Conservation (phyloP, 805 yeast genomes). For the Sugiyamaella chiloensis region DNA sequence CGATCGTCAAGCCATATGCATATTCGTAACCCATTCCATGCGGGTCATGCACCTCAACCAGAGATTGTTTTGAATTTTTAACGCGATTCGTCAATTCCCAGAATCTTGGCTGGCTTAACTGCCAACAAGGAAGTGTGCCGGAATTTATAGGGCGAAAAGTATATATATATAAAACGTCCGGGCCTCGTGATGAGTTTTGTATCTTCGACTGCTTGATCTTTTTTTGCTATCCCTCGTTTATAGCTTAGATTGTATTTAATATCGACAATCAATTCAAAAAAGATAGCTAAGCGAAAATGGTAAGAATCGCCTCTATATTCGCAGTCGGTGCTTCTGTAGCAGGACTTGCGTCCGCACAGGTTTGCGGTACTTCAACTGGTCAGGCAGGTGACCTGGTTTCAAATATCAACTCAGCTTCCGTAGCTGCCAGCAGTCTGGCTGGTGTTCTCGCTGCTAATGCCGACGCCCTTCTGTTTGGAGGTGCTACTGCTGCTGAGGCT, state of each 20-base stretch:
- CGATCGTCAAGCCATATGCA: neutral
- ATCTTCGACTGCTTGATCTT: no score
- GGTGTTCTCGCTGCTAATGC: slow-evolving; percentile 3
- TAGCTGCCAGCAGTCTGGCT: slow-evolving; percentile 12
- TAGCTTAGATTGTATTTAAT: no score
- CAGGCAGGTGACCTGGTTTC: slow-evolving; percentile 7
- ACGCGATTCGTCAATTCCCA: slow-evolving; percentile 5
- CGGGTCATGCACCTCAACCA: neutral
- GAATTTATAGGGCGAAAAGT: no score
- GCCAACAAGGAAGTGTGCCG: neutral
- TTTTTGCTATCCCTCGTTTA: slow-evolving; percentile 2
- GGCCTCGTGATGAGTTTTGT: neutral
- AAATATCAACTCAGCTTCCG: slow-evolving; percentile 5
- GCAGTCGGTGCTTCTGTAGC: neutral
- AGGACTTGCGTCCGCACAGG: slow-evolving; percentile 4
- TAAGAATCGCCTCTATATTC: neutral
- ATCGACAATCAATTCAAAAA: no score
- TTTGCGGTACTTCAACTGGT: slow-evolving; percentile 11
- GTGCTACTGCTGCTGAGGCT: slow-evolving; percentile 7
- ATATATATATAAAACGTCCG: no score
- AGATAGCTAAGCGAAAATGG: neutral
- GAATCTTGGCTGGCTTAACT: neutral
- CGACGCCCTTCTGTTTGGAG: slow-evolving; percentile 1
- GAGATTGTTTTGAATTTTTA: neutral
- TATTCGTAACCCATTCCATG: neutral